phyloP scores from a whole-genome alignment of 129 eudicot genomes.

The Artemisia argyi region DNA sequence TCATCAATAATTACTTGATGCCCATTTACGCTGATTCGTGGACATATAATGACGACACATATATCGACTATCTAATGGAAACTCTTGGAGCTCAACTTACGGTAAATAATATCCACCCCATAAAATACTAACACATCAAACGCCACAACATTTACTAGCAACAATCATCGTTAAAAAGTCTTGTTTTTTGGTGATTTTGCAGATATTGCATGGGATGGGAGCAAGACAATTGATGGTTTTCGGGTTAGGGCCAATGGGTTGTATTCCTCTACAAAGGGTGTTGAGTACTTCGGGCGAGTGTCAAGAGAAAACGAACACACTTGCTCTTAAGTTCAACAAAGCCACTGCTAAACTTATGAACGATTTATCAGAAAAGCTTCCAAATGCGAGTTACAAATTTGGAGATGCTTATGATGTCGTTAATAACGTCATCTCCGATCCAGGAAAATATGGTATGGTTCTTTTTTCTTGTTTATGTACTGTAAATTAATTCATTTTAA shows the following conservation, averaged over 20 bases:
- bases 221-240: constrained; percentile 83
- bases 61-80: constrained; percentile 57
- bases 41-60: constrained; percentile 64
- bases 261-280: constrained; percentile 95
- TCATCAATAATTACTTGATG: constrained; percentile 94
- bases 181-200: not conserved
- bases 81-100: constrained; percentile 73
- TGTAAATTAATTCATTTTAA: not conserved
- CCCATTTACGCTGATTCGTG: constrained; percentile 86
- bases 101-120: constrained; percentile 27
- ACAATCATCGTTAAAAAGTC: not conserved
- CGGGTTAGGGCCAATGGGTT: constrained; percentile 98
- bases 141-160: no score
- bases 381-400: constrained; percentile 66
- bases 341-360: constrained; percentile 52
- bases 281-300: constrained; percentile 74
- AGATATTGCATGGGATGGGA: constrained; percentile 79
- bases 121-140: not conserved
- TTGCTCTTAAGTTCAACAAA: constrained; percentile 71
- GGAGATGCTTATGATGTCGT: constrained; percentile 98
- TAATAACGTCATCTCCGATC: constrained; percentile 69
- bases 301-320: constrained; percentile 71
- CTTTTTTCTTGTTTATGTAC: not conserved
- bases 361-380: constrained; percentile 56
- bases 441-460: constrained; percentile 58